Evolutionary conservation across 1,284 basidiomycete species (phyloP), one percentile per base, ranked within the genome.

Genomic region (Naganishia liquefaciens): DNA sequence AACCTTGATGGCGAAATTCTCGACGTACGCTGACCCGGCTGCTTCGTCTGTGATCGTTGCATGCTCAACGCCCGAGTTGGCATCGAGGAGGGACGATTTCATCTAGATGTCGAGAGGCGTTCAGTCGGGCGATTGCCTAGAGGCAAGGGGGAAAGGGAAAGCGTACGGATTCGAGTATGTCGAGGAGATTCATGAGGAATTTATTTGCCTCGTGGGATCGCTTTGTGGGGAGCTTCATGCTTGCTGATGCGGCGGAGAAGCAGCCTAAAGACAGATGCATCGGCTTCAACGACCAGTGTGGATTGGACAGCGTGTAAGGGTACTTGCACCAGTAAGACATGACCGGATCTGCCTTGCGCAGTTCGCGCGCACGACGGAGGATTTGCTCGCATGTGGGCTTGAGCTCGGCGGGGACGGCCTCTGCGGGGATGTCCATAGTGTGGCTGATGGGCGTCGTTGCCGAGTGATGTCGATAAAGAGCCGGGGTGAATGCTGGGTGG

Each of bases 271-370:
- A 25, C 42, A 47, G 25, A 21, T 63, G 30, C 37, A 47, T 53
- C 47, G 50, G 61, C 30, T 40, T 61, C 39, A 67, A 19, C 19
- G 10, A n/a, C n/a, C n/a, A n/a, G n/a, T n/a, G n/a, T n/a, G n/a
- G n/a, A n/a, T n/a, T n/a, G n/a, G 30, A 42, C 25, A 40, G 46
- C n/a, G 37, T 39, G 40, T 17, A 33, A 1, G 50, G 19, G n/a
- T 6, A 81, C 88, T 72, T 80, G 91, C 93, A 94, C 94, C 94
- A 98, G 77, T 98, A 98, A 1, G 91, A 84, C 70, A 98, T 86
- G 57, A 93, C 82, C 3, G 91, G 89, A 71, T 98, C 93, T 65
- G 88, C 86, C 17, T 81, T 80, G 58, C 84, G 85, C 67, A 96
- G 83, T 76, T 98, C 95, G 57, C 90, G 86, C 0, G 93, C 90